Conservation (phyloP, 2,329 filamentous ascomycete species). For the Sphaerulina vaccinii region DNA sequence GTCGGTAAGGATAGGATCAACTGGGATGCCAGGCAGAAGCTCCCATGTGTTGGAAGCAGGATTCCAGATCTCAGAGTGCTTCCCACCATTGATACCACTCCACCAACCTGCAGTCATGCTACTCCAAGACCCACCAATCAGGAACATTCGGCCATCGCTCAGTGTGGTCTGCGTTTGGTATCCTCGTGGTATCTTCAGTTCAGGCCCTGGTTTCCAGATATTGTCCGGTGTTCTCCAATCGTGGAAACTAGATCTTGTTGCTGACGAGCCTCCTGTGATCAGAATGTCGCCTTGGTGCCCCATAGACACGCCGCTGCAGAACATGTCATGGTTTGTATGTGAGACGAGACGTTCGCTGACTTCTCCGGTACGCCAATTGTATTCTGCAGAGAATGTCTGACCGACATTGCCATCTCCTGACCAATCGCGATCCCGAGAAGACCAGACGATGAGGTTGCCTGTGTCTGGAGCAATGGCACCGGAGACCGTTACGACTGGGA, state of each 20-base stretch:
- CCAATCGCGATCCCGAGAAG: slow-evolving; percentile 1
- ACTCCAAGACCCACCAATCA: slow-evolving; percentile 58
- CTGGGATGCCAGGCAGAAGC: slow-evolving; percentile 42
- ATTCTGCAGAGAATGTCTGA: slow-evolving; percentile 14
- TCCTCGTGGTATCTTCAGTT: slow-evolving; percentile 51
- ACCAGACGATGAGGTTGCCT: slow-evolving; percentile 10
- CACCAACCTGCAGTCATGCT: slow-evolving; percentile 61
- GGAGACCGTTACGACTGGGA: slow-evolving; percentile 7
- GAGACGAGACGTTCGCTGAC: slow-evolving; percentile 26
- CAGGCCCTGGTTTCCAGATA: slow-evolving; percentile 41
- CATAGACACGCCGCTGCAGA: slow-evolving; percentile 56
- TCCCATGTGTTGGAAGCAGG: slow-evolving; percentile 50
- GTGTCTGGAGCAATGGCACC: slow-evolving; percentile 5
- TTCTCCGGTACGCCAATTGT: slow-evolving; percentile 14
- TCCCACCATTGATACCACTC: slow-evolving; percentile 48
- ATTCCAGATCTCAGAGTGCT: slow-evolving; percentile 58
- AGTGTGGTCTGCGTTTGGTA: slow-evolving; percentile 54
- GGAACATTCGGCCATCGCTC: slow-evolving; percentile 57
- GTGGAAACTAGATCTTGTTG: slow-evolving; percentile 52
- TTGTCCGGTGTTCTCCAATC: slow-evolving; percentile 38
- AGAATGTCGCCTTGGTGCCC: slow-evolving; percentile 52
- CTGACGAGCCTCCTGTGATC: slow-evolving; percentile 55
- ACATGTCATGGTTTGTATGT: slow-evolving; percentile 55
- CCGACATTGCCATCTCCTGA: slow-evolving; percentile 9
- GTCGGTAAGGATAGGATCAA: slow-evolving; percentile 45